These are phyloP conservation scores for Amaranthus palmeri DNA, from an alignment of 148 eudicot genomes.

Conservation along the genomic window DNA sequence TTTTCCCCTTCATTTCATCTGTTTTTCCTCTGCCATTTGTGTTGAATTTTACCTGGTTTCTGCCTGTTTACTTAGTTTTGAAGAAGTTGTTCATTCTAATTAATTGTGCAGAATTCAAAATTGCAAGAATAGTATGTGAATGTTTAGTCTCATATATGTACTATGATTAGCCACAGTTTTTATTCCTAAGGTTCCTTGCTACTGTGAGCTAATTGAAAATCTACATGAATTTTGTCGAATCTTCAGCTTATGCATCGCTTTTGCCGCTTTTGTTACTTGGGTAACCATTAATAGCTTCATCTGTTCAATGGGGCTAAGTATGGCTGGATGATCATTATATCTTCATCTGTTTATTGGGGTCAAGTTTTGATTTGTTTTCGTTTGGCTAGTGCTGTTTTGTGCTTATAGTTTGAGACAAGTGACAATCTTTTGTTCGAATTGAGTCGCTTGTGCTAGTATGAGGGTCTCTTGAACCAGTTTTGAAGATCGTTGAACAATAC, in stretches of 20 bases:
- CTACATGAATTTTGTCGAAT: neutral
- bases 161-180: neutral
- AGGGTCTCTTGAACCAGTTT: too few species aligned
- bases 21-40: neutral
- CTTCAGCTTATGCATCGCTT: neutral
- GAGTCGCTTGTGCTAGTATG: too few species aligned
- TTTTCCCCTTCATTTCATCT: slow-evolving; percentile 4
- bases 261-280: neutral
- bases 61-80: slow-evolving; percentile 6
- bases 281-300: neutral
- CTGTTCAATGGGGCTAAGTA: neutral
- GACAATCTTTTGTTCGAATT: too few species aligned
- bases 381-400: too few species aligned
- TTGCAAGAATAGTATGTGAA: slow-evolving; percentile 15
- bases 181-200: neutral
- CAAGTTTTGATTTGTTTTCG: neutral
- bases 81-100: slow-evolving; percentile 10
- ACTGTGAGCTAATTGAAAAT: slow-evolving; percentile 1
- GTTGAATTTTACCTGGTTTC: slow-evolving; percentile 6
- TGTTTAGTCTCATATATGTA: slow-evolving; percentile 16
- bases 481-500: too few species aligned
- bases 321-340: too few species aligned
- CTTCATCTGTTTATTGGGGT: neutral
- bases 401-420: neutral
- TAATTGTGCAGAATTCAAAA: slow-evolving; percentile 12